phyloP scores from a whole-genome alignment of 257 asterid species.

The Anisodus acutangulus region DNA sequence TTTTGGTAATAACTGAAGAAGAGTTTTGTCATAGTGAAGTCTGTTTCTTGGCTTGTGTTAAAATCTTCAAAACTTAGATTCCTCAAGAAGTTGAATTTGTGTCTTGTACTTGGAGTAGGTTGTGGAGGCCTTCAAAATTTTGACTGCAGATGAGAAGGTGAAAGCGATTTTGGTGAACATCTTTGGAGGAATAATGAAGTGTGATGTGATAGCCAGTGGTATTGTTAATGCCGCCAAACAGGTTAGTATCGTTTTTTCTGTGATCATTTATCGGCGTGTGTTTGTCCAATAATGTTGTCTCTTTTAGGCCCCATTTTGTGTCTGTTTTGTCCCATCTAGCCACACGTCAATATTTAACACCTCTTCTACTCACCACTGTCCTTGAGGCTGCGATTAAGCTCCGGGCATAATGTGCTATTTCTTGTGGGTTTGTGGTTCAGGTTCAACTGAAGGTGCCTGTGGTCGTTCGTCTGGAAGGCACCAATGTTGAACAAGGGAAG shows the following conservation, averaged over 20 bases:
- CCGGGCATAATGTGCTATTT: neutral
- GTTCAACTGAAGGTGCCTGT: slow-evolving; percentile 94
- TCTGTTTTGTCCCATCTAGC: neutral
- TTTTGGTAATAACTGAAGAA: neutral
- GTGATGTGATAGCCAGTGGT: slow-evolving; percentile 97
- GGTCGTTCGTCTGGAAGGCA: slow-evolving; percentile 95
- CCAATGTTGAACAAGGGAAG: slow-evolving; percentile 95
- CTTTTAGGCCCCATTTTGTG: neutral
- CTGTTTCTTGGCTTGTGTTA: neutral
- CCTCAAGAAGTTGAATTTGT: slow-evolving; percentile 19
- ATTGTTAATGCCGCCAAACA: slow-evolving; percentile 97
- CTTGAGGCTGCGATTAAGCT: slow-evolving; percentile 12
- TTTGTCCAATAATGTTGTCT: slow-evolving; percentile 4
- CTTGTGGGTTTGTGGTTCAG: slow-evolving; percentile 42
- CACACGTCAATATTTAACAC: neutral
- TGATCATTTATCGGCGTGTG: neutral
- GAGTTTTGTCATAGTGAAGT: neutral
- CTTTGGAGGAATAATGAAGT: slow-evolving; percentile 99
- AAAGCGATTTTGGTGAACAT: slow-evolving; percentile 96
- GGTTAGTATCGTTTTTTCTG: slow-evolving; percentile 44
- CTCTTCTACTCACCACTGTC: neutral
- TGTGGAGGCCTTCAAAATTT: slow-evolving; percentile 96
- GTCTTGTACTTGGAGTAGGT: slow-evolving; percentile 58
- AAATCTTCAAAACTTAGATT: neutral
- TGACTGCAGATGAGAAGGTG: slow-evolving; percentile 96